Base-by-base conservation (phyloP, 352 stramenopile genomes). In the Vaucheria bursata region DNA sequence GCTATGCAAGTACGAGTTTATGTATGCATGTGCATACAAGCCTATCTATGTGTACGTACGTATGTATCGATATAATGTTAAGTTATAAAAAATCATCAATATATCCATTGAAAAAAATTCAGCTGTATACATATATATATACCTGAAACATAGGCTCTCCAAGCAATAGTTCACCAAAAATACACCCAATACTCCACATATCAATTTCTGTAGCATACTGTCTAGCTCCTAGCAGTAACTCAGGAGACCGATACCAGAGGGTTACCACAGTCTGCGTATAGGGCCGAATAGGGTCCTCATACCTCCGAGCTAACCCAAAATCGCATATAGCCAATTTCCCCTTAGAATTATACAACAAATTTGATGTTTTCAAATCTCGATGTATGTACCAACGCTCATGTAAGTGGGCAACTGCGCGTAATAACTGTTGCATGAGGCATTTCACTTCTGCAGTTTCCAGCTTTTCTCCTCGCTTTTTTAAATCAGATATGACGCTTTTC, bases 191-290 rank as follows among this genome's bases (percentile, higher is more conserved):
- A 82, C 88, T 96, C 95, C 96, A 99, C 75, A 98, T 98, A 85
- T 99, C 96, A 49, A 99, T 95, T 0, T 94, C 94, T 25, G 95
- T 98, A 50, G 92, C 97, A 85, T 99, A 99, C 82, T 97, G 97
- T 82, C 93, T 86, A 40, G 90, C 95, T 73, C 95, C 77, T 8
- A 82, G 71, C 18, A 82, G 71, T 37, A 82, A 71, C 71, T 82
- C 77, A 12, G 77, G 76, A 66, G 69, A 73, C 39, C 77, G 65
- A 66, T 82, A 82, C 77, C 77, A 82, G 52, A 77, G 71, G 8
- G 77, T 83, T 18, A 83, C 78, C n/a, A 84, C 79, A 29, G 59
- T 39, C 8, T 31, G 67, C 8, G 78, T 83, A 74, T 83, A 83
- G 12, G 78, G 72, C n/a, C 79, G 75, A 49, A 87, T 73, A 34